phyloP scores from a whole-genome alignment of 2,329 filamentous ascomycete genomes.

The Ophiocordyceps polyrhachis-furcata region DNA sequence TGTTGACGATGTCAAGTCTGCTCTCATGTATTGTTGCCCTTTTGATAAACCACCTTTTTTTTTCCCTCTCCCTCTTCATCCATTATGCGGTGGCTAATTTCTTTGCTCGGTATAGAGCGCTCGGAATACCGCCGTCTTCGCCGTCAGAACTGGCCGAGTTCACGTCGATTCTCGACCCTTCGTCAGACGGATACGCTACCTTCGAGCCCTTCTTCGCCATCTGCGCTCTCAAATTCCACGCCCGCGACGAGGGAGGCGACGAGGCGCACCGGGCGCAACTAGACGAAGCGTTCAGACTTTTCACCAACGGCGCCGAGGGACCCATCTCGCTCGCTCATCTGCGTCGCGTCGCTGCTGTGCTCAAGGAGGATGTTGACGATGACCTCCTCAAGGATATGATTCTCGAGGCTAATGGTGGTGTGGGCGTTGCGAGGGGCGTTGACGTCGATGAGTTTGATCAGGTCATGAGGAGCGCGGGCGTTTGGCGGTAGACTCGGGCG shows the following conservation, averaged over 20 bases:
- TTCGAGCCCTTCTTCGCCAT: conserved; percentile 76
- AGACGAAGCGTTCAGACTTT: conserved; percentile 64
- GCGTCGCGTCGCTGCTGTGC: conserved; percentile 54
- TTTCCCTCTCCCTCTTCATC: too few species aligned
- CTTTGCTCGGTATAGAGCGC: conserved; percentile 36
- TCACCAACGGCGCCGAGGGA: conserved; percentile 36
- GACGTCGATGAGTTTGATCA: conserved; percentile 64
- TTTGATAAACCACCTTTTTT: not conserved
- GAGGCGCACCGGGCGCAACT: conserved; percentile 47
- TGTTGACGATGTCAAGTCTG: conserved; percentile 48
- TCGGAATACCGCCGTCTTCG: conserved; percentile 51
- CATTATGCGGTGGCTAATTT: not conserved
- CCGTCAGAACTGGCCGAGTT: conserved; percentile 57
- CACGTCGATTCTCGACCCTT: conserved; percentile 64
- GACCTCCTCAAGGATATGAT: conserved; percentile 85
- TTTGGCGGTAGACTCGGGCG: conserved; percentile 45
- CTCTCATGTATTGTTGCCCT: conserved; percentile 41
- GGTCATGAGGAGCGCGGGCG: conserved; percentile 69
- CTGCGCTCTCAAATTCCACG: conserved; percentile 69
- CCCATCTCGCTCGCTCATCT: conserved; percentile 70
- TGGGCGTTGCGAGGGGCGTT: conserved; percentile 51
- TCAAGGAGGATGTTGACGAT: conserved; percentile 74
- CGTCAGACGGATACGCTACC: conserved; percentile 54
- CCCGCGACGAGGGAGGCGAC: conserved; percentile 31
- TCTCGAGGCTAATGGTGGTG: conserved; percentile 74